These are phyloP conservation scores for Hypholoma fasciculare DNA, from an alignment of 768 basidiomycete species.

Conservation along the genomic window DNA sequence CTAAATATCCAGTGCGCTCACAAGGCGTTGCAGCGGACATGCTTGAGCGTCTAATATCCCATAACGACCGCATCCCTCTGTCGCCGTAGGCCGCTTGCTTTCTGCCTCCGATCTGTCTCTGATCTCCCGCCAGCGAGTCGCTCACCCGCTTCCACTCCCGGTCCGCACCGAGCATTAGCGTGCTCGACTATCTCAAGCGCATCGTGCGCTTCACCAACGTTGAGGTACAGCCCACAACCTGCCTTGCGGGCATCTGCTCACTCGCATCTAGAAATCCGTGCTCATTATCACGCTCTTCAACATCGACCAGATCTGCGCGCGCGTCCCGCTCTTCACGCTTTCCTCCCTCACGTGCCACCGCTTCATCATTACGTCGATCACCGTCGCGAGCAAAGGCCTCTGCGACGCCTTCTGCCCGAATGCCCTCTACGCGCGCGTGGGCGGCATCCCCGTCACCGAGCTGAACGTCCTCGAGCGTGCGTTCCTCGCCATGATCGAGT, in stretches of 20 bases:
- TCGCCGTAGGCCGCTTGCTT: slow-evolving; percentile 59
- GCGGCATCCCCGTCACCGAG: slow-evolving; percentile 89
- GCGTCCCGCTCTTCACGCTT: slow-evolving; percentile 86
- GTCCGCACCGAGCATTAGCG: slow-evolving; percentile 81
- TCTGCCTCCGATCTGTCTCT: slow-evolving; percentile 18
- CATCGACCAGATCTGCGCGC: slow-evolving; percentile 91
- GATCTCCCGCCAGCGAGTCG: slow-evolving; percentile 59
- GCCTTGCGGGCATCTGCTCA: slow-evolving; percentile 13
- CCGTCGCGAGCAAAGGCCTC: slow-evolving; percentile 91
- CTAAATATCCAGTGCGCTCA: not conserved
- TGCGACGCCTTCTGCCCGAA: slow-evolving; percentile 97
- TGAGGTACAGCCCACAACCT: slow-evolving; percentile 58
- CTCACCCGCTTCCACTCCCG: slow-evolving; percentile 97
- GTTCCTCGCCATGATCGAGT: slow-evolving; percentile 89
- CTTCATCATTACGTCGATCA: slow-evolving; percentile 92
- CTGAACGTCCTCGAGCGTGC: slow-evolving; percentile 95
- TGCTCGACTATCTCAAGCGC: slow-evolving; percentile 91
- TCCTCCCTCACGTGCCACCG: slow-evolving; percentile 97
- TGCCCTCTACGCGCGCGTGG: slow-evolving; percentile 92
- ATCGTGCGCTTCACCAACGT: slow-evolving; percentile 95
- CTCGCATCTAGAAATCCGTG: slow-evolving; percentile 60
- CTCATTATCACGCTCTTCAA: slow-evolving; percentile 84
- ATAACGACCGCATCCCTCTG: slow-evolving; percentile 95
- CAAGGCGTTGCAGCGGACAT: slow-evolving; percentile 72
- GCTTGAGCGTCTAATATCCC: slow-evolving; percentile 90